Evolutionary conservation across 2,329 filamentous ascomycete genomes (phyloP), one percentile per base, ranked within the genome.

Genomic region (Epichloe hybrida): DNA sequence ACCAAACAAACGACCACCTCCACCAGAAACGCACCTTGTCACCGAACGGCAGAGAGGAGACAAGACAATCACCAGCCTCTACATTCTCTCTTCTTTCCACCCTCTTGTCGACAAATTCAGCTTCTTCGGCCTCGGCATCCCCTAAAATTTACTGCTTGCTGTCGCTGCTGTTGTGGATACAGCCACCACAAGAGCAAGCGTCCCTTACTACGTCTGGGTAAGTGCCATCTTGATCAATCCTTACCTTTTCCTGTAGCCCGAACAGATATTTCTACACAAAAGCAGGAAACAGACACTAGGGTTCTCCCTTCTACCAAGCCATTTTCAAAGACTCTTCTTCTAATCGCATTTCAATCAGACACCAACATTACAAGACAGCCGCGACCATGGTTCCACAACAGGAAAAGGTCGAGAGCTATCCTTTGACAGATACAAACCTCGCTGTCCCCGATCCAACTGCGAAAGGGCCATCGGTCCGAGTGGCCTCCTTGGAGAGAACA

Each of bases 381-480:
- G 11, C 21, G 34, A 21, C 45, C 31, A 58, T 61, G 51, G 56
- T 56, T 44, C 57, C 58, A 40, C 58, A 61, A 49, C 59, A 61
- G 47, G 62, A 59, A 38, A 57, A 62, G 12, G 51, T 53, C 27
- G 56, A 51, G 46, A 43, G 49, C 31, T 51, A 41, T 48, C 41
- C 55, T 49, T 53, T 50, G 58, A 60, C 46, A 53, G 56, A 49
- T 44, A 53, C 45, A 8, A 53, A 48, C 38, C 49, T 66, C 36
- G 40, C 56, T 21, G 49, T 60, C 7, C 64, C 65, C 41, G 62
- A 64, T 42, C 64, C 61, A 17, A 35, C 49, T 5, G 49, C 43
- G 42, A 51, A 50, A 37, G 46, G 37, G 3, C 43, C 46, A 36
- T 44, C 50, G 5, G 20, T 36, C 21, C 49, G 17, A 9, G 20